Percentiles rank a stretch among this genome's conserved stretches.
Conservation (phyloP, 352 stramenopile genomes). For the Phytophthora europaea region DNA sequence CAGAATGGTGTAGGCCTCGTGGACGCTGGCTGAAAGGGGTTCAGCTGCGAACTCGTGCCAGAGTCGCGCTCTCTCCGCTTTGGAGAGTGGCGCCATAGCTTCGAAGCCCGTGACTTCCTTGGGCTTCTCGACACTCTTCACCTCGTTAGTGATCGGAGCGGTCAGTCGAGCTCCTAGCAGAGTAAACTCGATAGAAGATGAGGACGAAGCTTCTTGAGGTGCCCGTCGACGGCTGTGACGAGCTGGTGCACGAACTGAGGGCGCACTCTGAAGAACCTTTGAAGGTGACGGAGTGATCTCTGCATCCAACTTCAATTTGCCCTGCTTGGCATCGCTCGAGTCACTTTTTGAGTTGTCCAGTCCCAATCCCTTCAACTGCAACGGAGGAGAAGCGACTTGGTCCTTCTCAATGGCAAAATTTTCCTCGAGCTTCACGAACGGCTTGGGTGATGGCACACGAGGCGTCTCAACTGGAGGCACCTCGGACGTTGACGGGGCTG, state of each 20-base stretch:
- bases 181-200: conserved; percentile 7
- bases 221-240: neutral
- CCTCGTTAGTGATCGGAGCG: conserved; percentile 1
- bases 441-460: conserved; percentile 1
- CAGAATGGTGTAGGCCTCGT: conserved; percentile 69
- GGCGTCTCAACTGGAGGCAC: neutral
- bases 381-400: neutral
- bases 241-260: neutral
- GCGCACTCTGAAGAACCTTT: neutral
- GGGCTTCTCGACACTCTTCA: neutral
- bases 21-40: conserved; percentile 50
- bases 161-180: conserved; percentile 29
- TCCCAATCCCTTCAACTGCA: conserved; percentile 25
- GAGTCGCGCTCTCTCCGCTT: conserved; percentile 45
- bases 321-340: neutral
- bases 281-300: neutral
- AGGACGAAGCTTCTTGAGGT: neutral
- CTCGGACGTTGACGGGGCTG: neutral
- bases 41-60: conserved; percentile 55
- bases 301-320: neutral
- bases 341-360: conserved; percentile 1
- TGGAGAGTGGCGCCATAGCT: conserved; percentile 36
- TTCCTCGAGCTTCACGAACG: conserved; percentile 27
- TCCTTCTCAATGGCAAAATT: neutral
- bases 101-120: conserved; percentile 13